Base-by-base conservation (phyloP, 2,329 filamentous ascomycete genomes). In the Clonostachys rhizophaga region DNA sequence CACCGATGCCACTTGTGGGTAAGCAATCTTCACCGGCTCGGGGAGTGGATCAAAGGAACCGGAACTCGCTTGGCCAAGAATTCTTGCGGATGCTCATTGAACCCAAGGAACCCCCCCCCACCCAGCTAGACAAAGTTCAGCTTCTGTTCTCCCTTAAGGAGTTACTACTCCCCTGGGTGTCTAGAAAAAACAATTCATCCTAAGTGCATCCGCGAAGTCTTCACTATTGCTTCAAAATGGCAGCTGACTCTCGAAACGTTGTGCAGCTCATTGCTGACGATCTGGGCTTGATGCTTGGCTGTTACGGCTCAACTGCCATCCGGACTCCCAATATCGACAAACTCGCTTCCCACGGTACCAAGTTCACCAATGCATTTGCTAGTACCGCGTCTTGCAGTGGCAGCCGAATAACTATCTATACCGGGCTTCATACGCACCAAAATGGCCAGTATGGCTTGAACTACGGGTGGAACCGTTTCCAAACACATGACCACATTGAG, bases 361-460 rank as follows among this genome's bases (percentile, higher is more conserved):
- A 49, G 2, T 75, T 74, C 50, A 56, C 58, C n/a, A 55, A 59
- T 13, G 69, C 66, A 14, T 74, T 72, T 50, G 64, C 67, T 11
- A 70, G 64, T 50, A 74, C 70, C 4, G 72, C 74, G 0, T 76
- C 72, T 0, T 76, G 74, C 56, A 74, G 69, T 47, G 68, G 65
- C 34, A 74, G 68, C 51, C 65, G 72, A 6, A 69, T 71, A 0
- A 66, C 68, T 14, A 67, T 76, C 17, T 76, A 76, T 54, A 75
- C 72, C 0, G 73, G 74, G 5, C 58, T 74, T 1, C 73, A 76
- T 46, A 74, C 71, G 0, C 72, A 73, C 47, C 55, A 76, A 46
- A 76, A 70, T 44, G 72, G 72, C 2, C 66, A 72, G 49, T 75
- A 76, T 43, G 74, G 72, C 1, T 63, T 75, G 5, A 57, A 60